Percentiles rank a stretch among this genome's conserved stretches.
Conservation (phyloP, 2,329 filamentous ascomycete genomes). For the Penicillium sp. region DNA sequence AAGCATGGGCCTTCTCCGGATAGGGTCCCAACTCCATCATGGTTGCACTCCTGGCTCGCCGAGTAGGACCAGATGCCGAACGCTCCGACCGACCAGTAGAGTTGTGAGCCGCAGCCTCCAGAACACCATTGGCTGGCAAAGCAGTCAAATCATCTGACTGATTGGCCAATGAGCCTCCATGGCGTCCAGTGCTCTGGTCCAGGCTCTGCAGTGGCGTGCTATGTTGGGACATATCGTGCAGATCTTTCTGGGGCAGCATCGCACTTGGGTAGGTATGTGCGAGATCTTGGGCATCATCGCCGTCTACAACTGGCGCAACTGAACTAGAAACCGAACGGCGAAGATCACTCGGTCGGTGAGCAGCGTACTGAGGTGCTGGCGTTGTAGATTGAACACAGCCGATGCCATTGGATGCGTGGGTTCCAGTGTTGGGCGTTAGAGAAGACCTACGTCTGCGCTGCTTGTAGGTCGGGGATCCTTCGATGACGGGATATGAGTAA, state of each 20-base stretch:
- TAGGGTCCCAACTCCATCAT: conserved; percentile 96
- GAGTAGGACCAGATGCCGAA: conserved; percentile 65
- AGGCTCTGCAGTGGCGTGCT: conserved; percentile 83
- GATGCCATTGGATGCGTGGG: conserved; percentile 56
- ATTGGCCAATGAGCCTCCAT: conserved; percentile 63
- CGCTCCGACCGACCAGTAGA: conserved; percentile 57
- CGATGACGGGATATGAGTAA: conserved; percentile 86
- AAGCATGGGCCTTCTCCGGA: conserved; percentile 96
- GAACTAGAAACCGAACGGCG: conserved; percentile 86
- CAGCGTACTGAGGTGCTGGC: conserved; percentile 49
- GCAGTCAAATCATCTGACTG: conserved; percentile 64
- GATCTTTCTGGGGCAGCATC: conserved; percentile 71
- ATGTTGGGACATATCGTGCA: conserved; percentile 77
- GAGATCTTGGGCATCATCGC: conserved; percentile 72
- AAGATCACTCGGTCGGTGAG: conserved; percentile 82
- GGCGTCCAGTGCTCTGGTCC: conserved; percentile 74
- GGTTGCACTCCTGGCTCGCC: conserved; percentile 87
- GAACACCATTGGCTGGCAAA: conserved; percentile 60
- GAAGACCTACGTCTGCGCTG: conserved; percentile 91
- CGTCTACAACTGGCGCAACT: conserved; percentile 74
- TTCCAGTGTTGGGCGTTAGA: conserved; percentile 74
- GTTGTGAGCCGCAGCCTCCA: conserved; percentile 52
- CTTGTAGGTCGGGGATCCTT: conserved; percentile 98
- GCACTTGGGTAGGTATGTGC: conserved; percentile 68
- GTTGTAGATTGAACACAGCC: conserved; percentile 47